phyloP scores from a whole-genome alignment of 306 rosid species.

The Urtica urens region DNA sequence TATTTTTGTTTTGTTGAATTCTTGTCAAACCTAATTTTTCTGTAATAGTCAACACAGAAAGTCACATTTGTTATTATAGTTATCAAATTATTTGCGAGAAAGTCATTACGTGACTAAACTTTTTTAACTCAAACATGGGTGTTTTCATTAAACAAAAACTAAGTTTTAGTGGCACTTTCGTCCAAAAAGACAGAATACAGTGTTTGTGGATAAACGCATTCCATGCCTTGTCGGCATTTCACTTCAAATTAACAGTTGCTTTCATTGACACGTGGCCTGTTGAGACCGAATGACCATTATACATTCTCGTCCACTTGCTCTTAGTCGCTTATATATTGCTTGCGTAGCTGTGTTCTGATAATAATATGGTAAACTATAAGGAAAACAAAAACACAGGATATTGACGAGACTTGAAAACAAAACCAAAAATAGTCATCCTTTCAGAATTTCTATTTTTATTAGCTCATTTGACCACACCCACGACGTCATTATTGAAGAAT shows the following conservation, averaged over 20 bases:
- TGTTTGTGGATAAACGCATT: conserved; percentile 21
- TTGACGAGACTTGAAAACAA: too few species aligned
- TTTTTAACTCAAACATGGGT: too few species aligned
- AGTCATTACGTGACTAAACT: too few species aligned
- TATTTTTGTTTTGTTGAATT: background rate
- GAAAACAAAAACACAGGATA: too few species aligned
- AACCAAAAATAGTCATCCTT: too few species aligned
- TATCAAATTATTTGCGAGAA: too few species aligned
- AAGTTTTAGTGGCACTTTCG: conserved; percentile 21
- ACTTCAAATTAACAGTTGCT: conserved; percentile 15
- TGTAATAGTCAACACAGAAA: too few species aligned
- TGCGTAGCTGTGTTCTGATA: too few species aligned
- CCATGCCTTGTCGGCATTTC: conserved; percentile 16
- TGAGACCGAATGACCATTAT: conserved; percentile 23
- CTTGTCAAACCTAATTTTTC: background rate
- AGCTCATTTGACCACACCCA: conserved; percentile 13
- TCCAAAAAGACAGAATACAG: background rate
- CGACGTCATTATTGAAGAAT: background rate
- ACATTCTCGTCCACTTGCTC: conserved; percentile 26
- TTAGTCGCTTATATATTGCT: too few species aligned
- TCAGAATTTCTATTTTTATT: background rate
- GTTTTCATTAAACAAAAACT: too few species aligned
- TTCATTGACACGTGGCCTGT: conserved; percentile 32
- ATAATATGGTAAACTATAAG: too few species aligned
- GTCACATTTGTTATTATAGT: too few species aligned